Conservation (phyloP, 2,329 filamentous ascomycete species). For the Ceratocystis variospora region DNA sequence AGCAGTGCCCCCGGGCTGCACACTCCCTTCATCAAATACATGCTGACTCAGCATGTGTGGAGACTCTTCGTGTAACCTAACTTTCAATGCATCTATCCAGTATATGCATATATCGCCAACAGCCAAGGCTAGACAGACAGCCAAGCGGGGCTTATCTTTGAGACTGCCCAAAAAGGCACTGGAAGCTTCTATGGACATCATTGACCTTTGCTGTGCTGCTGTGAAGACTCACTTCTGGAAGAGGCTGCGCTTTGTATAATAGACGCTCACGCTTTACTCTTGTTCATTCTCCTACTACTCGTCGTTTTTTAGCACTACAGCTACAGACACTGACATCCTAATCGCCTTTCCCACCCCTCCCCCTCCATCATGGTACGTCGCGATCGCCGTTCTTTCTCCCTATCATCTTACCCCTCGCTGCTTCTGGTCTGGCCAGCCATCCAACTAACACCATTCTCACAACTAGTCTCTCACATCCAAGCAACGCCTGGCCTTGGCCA, state of each 20-base stretch:
- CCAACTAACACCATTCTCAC: background rate
- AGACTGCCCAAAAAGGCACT: background rate
- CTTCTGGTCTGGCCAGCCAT: slow-evolving; percentile 7
- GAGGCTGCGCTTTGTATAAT: background rate
- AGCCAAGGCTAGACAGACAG: background rate
- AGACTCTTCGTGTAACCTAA: background rate
- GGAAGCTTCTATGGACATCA: background rate
- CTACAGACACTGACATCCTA: background rate
- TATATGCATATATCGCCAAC: background rate
- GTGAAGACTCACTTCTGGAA: background rate
- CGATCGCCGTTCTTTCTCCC: background rate
- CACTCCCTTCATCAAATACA: background rate
- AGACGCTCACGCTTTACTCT: background rate
- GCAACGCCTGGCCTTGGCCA: slow-evolving; percentile 88
- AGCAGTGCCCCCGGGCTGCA: too few species aligned
- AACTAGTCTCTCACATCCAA: slow-evolving; percentile 35
- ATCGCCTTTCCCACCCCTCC: background rate
- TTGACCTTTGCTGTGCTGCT: background rate
- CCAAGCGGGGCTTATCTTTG: background rate
- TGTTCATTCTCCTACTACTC: background rate
- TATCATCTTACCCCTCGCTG: background rate
- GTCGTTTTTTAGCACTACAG: background rate
- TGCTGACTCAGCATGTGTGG: background rate
- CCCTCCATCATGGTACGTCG: background rate
- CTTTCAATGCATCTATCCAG: background rate